Base-by-base conservation (phyloP, 768 basidiomycete species). In the Rhizopogon rudus region DNA sequence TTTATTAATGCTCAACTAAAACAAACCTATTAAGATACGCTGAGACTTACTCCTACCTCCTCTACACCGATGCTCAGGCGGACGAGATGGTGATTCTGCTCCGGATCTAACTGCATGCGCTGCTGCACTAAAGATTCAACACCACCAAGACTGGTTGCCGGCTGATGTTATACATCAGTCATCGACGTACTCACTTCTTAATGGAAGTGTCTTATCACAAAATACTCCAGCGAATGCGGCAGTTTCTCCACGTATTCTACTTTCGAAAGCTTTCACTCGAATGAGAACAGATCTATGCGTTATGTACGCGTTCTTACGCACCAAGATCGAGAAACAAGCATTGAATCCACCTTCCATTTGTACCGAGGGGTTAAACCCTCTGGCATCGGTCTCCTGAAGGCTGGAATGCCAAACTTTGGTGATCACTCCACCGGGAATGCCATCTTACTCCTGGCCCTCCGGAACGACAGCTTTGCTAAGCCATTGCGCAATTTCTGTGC, bases 101-200 rank as follows among this genome's bases (percentile, higher is more conserved):
- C 20, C 20, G 20, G 20, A 20, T 20, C 20, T 20, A 2, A 20
- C 20, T 20, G 20, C 2, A 20, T 20, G 14, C 91, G 83, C 39
- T 90, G 86, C 70, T 95, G 93, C 29, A 84, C 82, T 48, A 93
- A 77, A 8, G 86, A 87, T 65, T 95, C 93, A 4, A 93, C 90
- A 14, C 92, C 88, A 20, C 93, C 93, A 6, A 94, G 78, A 57
- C 88, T 91, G 12, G 91, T 93, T 5, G 92, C 91, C 50, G 87
- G 78, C 88, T 93, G 60, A 43, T 16, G 50, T 41, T 20, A 20
- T 20, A 50, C 45, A 42, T 60, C 41, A 54, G 49, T 29, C 29
- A 28, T 28, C 6, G 33, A 44, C 20, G 5, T 29, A 17, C 14
- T 51, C 39, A 31, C 29, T 12, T 37, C 51, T 2, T 10, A 50